Base-by-base conservation (phyloP, 2,329 filamentous ascomycete species). In the Xylaria sp. region DNA sequence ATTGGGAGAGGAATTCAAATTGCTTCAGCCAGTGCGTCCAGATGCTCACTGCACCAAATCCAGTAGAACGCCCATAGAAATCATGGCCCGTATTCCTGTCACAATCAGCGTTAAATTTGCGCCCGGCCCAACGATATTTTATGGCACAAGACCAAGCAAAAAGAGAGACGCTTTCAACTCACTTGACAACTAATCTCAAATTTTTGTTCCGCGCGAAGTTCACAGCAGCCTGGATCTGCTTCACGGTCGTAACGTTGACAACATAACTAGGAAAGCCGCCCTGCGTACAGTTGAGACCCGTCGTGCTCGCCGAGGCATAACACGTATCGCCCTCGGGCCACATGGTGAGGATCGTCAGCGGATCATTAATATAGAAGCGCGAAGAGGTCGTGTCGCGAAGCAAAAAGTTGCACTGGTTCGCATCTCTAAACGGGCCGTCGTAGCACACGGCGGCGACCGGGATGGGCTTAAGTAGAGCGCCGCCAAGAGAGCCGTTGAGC, bases 11-110 rank as follows among this genome's bases (percentile, higher is more conserved):
- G 65, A 82, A 81, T 31, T 80, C 73, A 2, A 83, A 78, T 6
- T 80, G 76, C 68, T 85, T 85, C 56, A 86, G 75, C 66, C 83
- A 77, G 67, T 86, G 84, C 3, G 83, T 86, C 84, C 84, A 87
- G 63, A 86, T 77, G 56, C 81, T 81, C 1, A 87, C 74, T 0
- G 81, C 79, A n/a, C 83, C 84, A 4, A 81, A 80, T 42, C 84
- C 84, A 3, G 77, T 79, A 0, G 82, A 83, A 53, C 83, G 83
- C 5, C 82, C 84, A 46, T 77, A 78, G 66, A 83, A 85, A 69
- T 84, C 82, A 42, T 85, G 83, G 7, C 83, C 83, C 2, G 83
- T 84, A 59, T 83, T 84, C 66, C 83, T 83, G 36, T 10, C 20
- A 44, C 13, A 7, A 54, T 65, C 9, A 44, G 36, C 10, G 31